Base-by-base conservation (phyloP, 768 basidiomycete species). In the Mrakia hoshinonis region DNA sequence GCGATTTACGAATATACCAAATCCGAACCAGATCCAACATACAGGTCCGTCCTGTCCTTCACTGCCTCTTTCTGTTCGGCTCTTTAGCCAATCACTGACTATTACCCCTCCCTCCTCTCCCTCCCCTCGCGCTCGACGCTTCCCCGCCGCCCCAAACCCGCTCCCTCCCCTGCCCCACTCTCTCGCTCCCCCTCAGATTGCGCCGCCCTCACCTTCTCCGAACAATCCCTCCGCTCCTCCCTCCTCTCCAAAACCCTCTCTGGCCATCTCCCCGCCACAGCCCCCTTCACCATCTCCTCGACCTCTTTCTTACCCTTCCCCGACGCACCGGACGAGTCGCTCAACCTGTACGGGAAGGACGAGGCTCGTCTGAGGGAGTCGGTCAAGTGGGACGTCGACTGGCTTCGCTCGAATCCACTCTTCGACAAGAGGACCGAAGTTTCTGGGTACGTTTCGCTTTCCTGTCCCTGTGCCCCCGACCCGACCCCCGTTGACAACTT, bases 151-250 rank as follows among this genome's bases (percentile, higher is more conserved):
- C n/a, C n/a, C n/a, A n/a, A n/a, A n/a, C n/a, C n/a, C n/a, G 9
- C 22, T 12, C 12, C 54, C 20, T 60, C 2, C n/a, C 34, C 47
- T 46, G 22, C 39, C 64, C 51, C 34, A 36, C 46, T 24, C 3
- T 34, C 47, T 9, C 39, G 43, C 36, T 4, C 38, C 46, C 26
- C 6, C 39, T 55, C 9, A 9, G 72, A 73, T 61, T 73, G 72
- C 65, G 72, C 72, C 36, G 72, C 72, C 38, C 55, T 73, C 5
- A 69, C 67, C 49, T 73, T 73, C 72, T 62, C 72, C 29, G 72
- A 73, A 49, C 46, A 22, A 34, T 68, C 72, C 36, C 60, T 73
- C 43, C 58, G 72, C 12, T 46, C 58, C 26, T 68, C 68, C 31
- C 60, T 73, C 31, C 72, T 73, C 20, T 47, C 22, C 51, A 73